Base-by-base conservation (phyloP, 192 early-diverging fungal species). In the Thoreauomyces humboldtii region DNA sequence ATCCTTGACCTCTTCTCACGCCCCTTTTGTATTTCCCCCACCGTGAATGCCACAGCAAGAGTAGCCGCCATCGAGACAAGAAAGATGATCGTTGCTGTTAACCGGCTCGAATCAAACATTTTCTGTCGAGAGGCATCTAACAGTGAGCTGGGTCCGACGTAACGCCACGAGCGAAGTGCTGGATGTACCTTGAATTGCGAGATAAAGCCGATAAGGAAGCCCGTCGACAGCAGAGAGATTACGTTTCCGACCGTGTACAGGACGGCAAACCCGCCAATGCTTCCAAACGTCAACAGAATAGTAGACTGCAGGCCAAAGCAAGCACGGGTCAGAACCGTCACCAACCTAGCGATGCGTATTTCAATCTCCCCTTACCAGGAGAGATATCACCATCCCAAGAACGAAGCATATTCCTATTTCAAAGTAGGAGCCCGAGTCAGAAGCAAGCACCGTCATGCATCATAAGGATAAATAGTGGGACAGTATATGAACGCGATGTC, bases 211-310 rank as follows among this genome's bases (percentile, higher is more conserved):
- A 95, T 82, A 41, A 98, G 73, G 75, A 98, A 98, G 22, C 91
- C 89, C 52, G 90, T 94, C 43, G 91, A 87, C 53, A 91, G 51
- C 56, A 98, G 64, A 29, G 93, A 91, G 21, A 95, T 57, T 21
- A 95, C 61, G 71, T 98, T 98, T 46, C 95, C 95, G 15, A 93
- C 62, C 43, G 91, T 91, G 71, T 96, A 98, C 43, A 95, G 78
- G 36, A 93, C 78, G 22, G 95, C 95, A 83, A 96, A 98, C 6
- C 80, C 84, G 7, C 82, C 67, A 45, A 92, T 61, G 35, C 84
- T 73, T 6, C 79, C 86, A 24, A 83, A 66, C 0, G 72, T 44
- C 31, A 93, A 68, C 24, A 77, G 38, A 32, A 84, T 69, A 4
- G 86, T 83, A 0, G 88, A 87, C 87, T 88, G 32, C n/a, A n/a